Conservation (phyloP, 495 filamentous ascomycete genomes). For the Apodospora peruviana region DNA sequence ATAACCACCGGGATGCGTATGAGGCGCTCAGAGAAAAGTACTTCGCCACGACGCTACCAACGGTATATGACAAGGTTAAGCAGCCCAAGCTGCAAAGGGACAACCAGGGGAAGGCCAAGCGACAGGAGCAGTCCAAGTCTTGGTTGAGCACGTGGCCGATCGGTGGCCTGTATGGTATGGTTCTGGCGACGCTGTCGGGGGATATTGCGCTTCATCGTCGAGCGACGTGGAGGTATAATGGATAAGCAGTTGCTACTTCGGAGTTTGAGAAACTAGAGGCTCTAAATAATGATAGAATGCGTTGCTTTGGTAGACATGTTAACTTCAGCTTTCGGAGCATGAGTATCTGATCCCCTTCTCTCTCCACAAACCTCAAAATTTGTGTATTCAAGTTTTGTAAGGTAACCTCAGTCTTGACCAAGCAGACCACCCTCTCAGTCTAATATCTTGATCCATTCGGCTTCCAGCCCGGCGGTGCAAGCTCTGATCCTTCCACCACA, state of each 20-base stretch:
- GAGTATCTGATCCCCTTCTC: too few species aligned
- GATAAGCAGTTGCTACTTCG: too few species aligned
- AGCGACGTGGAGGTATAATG: neutral
- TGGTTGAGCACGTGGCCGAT: conserved; percentile 9
- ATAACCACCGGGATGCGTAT: conserved; percentile 39
- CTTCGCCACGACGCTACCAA: conserved; percentile 37
- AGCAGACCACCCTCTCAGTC: too few species aligned
- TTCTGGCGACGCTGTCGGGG: neutral
- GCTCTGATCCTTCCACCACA: neutral
- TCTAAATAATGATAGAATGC: too few species aligned
- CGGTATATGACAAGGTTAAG: conserved; percentile 49
- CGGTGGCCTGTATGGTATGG: neutral
- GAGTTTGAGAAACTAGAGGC: too few species aligned
- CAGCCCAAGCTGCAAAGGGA: neutral
- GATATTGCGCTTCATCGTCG: neutral
- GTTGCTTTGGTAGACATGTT: too few species aligned
- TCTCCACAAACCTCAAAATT: too few species aligned
- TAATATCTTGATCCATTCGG: too few species aligned
- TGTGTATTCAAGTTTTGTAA: too few species aligned
- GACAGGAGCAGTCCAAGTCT: conserved; percentile 1
- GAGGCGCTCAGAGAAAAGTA: conserved; percentile 43
- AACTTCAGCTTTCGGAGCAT: too few species aligned
- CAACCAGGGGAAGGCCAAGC: too few species aligned
- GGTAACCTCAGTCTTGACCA: too few species aligned
- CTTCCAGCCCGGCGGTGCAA: neutral